Evolutionary conservation across 768 basidiomycete genomes (phyloP), one percentile per base, ranked within the genome.

Genomic region (Agrocybe pediades): DNA sequence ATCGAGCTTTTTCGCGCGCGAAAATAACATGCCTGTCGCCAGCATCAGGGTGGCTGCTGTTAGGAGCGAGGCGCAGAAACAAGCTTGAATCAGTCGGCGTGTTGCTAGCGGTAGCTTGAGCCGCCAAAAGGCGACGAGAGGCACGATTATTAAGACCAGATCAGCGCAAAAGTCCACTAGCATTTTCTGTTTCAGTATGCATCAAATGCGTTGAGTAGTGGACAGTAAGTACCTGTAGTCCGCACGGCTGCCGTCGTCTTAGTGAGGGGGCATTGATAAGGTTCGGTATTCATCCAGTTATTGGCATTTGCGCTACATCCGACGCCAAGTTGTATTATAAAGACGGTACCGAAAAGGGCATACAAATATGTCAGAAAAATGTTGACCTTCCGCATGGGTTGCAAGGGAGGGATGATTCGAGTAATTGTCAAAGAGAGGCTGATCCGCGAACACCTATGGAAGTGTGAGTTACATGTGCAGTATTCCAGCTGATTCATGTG

Each of bases 161-260:
- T 65, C 64, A 16, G 55, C 43, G n/a, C 54, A 26, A 19, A 56
- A 24, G 39, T 62, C 61, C 30, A 48, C 64, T 65, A n/a, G n/a
- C n/a, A n/a, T n/a, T n/a, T n/a, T n/a, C n/a, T n/a, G n/a, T n/a
- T 25, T 21, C 15, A 33, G 43, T 3, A 15, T 39, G 15, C 23
- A 26, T 13, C 6, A 30, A 6, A 19, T 5, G 24, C 17, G 15
- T 19, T 17, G 7, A 13, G 13, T 13, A 23, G 33, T 49, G 19
- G 11, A 21, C 9, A 3, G 15, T 24, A 43, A 23, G 11, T 4
- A 60, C 58, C 21, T 40, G 23, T 24, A 5, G 56, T 45, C 23
- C 58, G 51, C 7, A 44, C 41, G 17, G 54, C 51, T 23, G 44
- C 58, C 3, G 46, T 41, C 9, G 17, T 27, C 15, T 26, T 43